Base-by-base conservation (phyloP, 2,329 filamentous ascomycete genomes). In the Microcyclospora tardicrescens region DNA sequence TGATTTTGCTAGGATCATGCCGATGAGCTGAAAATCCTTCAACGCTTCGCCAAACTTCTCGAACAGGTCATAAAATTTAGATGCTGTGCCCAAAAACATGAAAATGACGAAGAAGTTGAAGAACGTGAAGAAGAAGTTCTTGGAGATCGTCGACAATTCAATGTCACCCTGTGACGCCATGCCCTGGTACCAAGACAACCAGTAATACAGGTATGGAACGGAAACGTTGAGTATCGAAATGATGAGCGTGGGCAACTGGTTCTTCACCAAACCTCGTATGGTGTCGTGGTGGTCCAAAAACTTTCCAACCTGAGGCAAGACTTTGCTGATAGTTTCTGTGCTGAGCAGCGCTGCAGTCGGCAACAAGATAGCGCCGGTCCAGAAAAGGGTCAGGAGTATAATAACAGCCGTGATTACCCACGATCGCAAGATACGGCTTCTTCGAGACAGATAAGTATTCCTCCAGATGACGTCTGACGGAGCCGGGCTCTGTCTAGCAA, bases 41-140 rank as follows among this genome's bases (percentile, higher is more conserved):
- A 94, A 69, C 9, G 80, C 75, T 35, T 89, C 74, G 38, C 76
- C 76, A 34, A 96, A 69, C 16, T 68, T 65, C 40, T 73, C 63
- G 54, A 72, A 69, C 37, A 81, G 73, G 28, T 69, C 68, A 61
- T 77, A 77, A 54, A 94, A 83, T 38, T 79, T 76, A 30, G 81
- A 77, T 2, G 77, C 84, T 4, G 86, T 85, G 38, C 82, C 83
- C 34, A 93, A 83, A 16, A 91, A 73, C 1, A 89, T 93, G 59
- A 96, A 95, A 33, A 96, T 76, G 36, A 96, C 74, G 63, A 98
- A 98, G 41, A 96, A 84, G 63, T 98, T 98, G 74, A 98, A 96
- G 62, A 98, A 98, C 9, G 83, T 87, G 59, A 98, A 98, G 70
- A 96, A 56, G 65, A 96, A 98, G 61, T 96, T 98, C 66, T 98